Conservation (phyloP, 305 asterid genomes). For the Fraxinus nigra region DNA sequence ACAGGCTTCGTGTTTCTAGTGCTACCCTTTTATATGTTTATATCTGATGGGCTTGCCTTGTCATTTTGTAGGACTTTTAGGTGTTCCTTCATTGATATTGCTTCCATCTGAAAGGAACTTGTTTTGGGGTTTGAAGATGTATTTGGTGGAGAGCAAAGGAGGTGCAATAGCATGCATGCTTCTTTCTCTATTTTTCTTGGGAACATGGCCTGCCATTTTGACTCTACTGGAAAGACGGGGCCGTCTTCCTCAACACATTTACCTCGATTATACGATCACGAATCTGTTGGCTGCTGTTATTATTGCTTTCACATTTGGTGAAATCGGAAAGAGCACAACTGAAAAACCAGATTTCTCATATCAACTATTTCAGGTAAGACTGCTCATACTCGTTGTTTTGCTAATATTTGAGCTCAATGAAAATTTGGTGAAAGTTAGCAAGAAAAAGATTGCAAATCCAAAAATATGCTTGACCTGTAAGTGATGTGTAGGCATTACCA, state of each 20-base stretch:
- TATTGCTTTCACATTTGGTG: conserved; percentile 47
- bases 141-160: conserved; percentile 47
- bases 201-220: conserved; percentile 57
- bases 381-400: not conserved
- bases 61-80: conserved; percentile 29
- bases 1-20: not conserved
- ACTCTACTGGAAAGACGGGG: conserved; percentile 50
- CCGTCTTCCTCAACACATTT: conserved; percentile 53
- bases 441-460: not conserved
- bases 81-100: conserved; percentile 13
- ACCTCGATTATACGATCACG: conserved; percentile 48
- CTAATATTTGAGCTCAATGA: not conserved
- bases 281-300: conserved; percentile 48
- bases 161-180: conserved; percentile 55
- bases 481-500: not conserved
- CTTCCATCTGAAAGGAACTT: conserved; percentile 3
- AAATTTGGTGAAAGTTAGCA: not conserved
- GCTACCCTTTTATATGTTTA: not conserved
- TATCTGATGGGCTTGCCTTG: not conserved
- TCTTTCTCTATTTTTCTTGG: conserved; percentile 41
- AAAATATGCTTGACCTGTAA: not conserved
- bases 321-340: conserved; percentile 34
- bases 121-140: conserved; percentile 38
- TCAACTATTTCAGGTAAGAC: conserved; percentile 42
- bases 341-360: conserved; percentile 37